Conservation (phyloP, 106 monocot genomes). For the Dendrobium officinale region DNA sequence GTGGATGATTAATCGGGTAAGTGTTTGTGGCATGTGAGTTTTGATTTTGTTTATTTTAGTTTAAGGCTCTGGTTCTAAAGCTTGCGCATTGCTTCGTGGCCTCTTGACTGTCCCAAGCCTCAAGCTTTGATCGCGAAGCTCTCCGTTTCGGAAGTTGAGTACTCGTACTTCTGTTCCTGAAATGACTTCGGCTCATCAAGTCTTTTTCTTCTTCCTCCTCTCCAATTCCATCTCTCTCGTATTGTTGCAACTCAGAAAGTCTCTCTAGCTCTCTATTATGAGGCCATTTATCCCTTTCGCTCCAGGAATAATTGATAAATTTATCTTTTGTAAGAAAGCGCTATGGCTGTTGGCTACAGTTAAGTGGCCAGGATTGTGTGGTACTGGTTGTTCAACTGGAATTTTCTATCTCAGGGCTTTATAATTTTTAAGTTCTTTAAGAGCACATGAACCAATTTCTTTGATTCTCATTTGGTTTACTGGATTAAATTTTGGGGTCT, state of each 20-base stretch:
- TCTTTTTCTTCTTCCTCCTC: too few species aligned
- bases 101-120: too few species aligned
- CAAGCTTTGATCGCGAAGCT: too few species aligned
- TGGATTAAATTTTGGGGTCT: neutral
- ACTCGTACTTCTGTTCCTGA: too few species aligned
- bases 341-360: neutral
- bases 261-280: too few species aligned
- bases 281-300: too few species aligned
- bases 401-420: neutral
- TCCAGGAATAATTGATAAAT: neutral
- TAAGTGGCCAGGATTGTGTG: neutral
- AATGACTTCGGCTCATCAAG: too few species aligned
- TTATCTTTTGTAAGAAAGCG: neutral
- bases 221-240: too few species aligned
- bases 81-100: neutral
- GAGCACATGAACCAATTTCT: neutral
- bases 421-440: neutral
- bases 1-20: neutral
- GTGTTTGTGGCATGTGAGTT: neutral
- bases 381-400: neutral
- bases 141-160: too few species aligned
- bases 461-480: neutral
- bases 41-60: neutral
- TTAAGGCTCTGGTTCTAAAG: neutral
- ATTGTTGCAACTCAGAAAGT: too few species aligned